Evolutionary conservation across 768 basidiomycete species (phyloP).

Genomic region (Roridomyces roridus): DNA sequence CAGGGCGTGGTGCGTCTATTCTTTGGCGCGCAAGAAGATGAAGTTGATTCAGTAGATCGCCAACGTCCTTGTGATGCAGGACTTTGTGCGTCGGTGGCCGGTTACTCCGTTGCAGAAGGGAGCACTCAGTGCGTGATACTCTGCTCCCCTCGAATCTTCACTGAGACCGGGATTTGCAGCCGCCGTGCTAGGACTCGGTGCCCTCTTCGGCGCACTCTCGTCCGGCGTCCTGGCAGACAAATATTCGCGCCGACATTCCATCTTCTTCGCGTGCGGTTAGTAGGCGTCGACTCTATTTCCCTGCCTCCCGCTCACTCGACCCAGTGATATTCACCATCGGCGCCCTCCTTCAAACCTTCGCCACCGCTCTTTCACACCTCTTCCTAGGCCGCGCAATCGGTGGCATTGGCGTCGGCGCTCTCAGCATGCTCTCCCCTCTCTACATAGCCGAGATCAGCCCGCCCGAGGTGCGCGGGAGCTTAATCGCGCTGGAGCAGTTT

Average conservation of each 20-base stretch:
- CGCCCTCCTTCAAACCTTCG: conserved; percentile 70
- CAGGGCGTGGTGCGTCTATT: conserved; percentile 66
- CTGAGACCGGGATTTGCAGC: too few species aligned
- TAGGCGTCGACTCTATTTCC: too few species aligned
- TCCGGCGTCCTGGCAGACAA: conserved; percentile 74
- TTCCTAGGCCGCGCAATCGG: conserved; percentile 77
- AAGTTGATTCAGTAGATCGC: conserved; percentile 55
- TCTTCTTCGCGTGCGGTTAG: conserved; percentile 75
- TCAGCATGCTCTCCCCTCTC: conserved; percentile 81
- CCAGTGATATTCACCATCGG: conserved; percentile 76
- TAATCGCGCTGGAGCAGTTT: conserved; percentile 81
- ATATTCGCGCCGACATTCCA: conserved; percentile 70
- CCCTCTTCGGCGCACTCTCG: conserved; percentile 73
- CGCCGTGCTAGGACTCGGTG: conserved; percentile 79
- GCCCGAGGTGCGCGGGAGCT: conserved; percentile 79
- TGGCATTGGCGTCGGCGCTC: conserved; percentile 80
- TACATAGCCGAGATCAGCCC: conserved; percentile 89
- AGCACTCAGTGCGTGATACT: conserved; percentile 61
- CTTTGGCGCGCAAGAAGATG: neutral
- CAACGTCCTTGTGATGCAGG: conserved; percentile 83
- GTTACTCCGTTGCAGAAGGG: conserved; percentile 77
- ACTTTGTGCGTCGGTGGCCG: conserved; percentile 73
- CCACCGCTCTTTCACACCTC: conserved; percentile 60
- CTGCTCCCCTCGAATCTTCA: neutral
- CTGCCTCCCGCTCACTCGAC: neutral